A percentile compares a stretch with the other conserved stretches of the same genome.
These are phyloP conservation scores for Pichia sp. DNA, from an alignment of 1,139 yeast species.

Conservation along the genomic window DNA sequence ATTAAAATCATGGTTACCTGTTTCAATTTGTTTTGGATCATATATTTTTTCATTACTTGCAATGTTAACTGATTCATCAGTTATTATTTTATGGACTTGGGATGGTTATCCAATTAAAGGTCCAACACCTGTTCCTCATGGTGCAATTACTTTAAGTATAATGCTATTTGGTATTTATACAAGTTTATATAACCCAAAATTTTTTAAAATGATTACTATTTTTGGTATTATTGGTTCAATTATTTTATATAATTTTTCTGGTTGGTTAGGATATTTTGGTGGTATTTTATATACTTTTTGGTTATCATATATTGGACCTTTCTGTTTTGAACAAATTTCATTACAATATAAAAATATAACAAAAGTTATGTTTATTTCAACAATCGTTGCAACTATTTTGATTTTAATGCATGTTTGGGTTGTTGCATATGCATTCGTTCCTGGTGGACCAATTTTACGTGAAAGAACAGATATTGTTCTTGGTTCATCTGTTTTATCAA, in stretches of 20 bases:
- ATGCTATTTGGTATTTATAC: conserved; percentile 53
- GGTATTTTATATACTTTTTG: conserved; percentile 62
- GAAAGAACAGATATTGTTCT: conserved; percentile 80
- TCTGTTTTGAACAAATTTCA: conserved; percentile 38
- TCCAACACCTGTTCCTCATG: conserved; percentile 88
- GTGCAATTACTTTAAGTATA: conserved; percentile 56
- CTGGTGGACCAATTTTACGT: conserved; percentile 81
- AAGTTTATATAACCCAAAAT: conserved; percentile 31
- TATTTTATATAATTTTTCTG: conserved; percentile 45
- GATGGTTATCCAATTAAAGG: conserved; percentile 85
- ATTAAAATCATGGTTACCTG: conserved; percentile 30
- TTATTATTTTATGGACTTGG: conserved; percentile 89
- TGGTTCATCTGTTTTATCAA: conserved; percentile 42
- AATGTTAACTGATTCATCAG: conserved; percentile 74
- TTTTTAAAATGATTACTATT: conserved; percentile 16
- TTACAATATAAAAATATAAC: conserved; percentile 13
- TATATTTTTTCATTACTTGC: conserved; percentile 68
- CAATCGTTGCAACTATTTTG: conserved; percentile 49
- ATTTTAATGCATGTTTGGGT: conserved; percentile 88
- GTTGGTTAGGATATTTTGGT: conserved; percentile 83
- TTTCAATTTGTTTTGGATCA: conserved; percentile 73
- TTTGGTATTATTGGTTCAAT: conserved; percentile 46
- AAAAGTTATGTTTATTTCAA: conserved; percentile 39
- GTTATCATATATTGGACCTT: conserved; percentile 57
- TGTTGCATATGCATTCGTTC: conserved; percentile 97